Evolutionary conservation across 2,329 filamentous ascomycete genomes (phyloP), one percentile per base, ranked within the genome.

Genomic region (Magnaporthiopsis rhizophila): DNA sequence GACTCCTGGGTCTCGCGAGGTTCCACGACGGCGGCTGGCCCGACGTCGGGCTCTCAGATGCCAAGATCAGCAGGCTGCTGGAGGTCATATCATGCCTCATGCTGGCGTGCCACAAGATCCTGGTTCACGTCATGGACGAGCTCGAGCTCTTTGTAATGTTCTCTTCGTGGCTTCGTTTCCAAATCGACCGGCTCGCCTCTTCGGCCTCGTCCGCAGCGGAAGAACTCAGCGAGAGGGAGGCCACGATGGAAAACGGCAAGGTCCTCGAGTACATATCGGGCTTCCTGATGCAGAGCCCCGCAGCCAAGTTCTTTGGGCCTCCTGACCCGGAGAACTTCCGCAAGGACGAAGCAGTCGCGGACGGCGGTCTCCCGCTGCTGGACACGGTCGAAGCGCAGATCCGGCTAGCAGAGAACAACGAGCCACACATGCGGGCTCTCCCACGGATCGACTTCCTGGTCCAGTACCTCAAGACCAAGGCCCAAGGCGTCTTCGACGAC

Each of bases 91-190:
- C 89, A 65, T 91, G 88, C 67, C 80, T 97, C n/a, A 87, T 86
- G 59, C 78, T 97, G 4, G 81, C 93, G 0, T 86, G 86, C 0
- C 87, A 96, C 72, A 89, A 87, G 64, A 83, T 94, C 2, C 79
- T 96, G 18, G 79, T 87, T 6, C 81, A 87, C 64, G 84, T 89
- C 34, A 88, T 90, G 71, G 86, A 90, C 64, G 94, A 98, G 74
- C 83, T 94, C 21, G 83, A 87, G 32, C 84, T 92, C 62, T 98
- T 96, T 70, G 74, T 79, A 2, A 83, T 86, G 6, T 98, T 97
- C 72, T 93, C 91, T 0, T 81, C 83, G 63, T 98, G 94, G 94
- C 79, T 98, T 62, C 86, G 88, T 45, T 85, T 92, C 70, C 88
- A 93, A 71, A 94, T 97, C 65, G 91, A 96, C 68, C 84, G 89